Percentiles rank a stretch among this genome's conserved stretches.
Conservation (phyloP, 176 grass and related monocot genomes). For the Hyparrhenia diplandra region DNA sequence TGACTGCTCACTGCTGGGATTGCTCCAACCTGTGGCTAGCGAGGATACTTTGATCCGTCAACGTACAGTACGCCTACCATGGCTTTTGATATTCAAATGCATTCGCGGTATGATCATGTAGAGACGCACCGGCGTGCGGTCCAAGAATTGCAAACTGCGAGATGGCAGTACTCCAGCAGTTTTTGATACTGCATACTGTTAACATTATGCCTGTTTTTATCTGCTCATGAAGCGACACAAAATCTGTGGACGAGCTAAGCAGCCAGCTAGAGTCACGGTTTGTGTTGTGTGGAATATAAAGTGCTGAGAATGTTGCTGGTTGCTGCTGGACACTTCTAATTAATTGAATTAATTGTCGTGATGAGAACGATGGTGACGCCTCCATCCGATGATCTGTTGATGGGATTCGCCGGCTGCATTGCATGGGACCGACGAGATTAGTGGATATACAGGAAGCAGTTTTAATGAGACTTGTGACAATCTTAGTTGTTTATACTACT, state of each 20-base stretch:
- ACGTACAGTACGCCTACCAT: background rate
- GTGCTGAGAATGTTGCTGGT: background rate
- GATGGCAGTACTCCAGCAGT: background rate
- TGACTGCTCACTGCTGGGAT: too few species aligned
- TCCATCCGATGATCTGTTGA: slow-evolving; percentile 6
- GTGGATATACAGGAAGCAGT: background rate
- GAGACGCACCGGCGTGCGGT: background rate
- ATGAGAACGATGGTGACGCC: slow-evolving; percentile 13
- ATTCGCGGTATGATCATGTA: background rate
- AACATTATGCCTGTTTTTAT: background rate
- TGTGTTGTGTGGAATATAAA: background rate
- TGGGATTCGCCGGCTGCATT: background rate
- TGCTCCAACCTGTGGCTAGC: background rate
- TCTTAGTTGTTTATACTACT: too few species aligned
- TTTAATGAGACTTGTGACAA: background rate
- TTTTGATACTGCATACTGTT: background rate
- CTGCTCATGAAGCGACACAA: background rate
- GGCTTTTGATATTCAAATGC: background rate
- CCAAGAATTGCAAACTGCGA: background rate
- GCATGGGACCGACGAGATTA: background rate
- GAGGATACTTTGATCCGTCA: background rate
- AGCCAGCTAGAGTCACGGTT: background rate
- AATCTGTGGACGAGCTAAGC: background rate
- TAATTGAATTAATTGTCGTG: background rate
- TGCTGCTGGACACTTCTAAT: background rate